Evolutionary conservation across 2,329 filamentous ascomycete species (phyloP).

Genomic region (Fusarium sacchari): DNA sequence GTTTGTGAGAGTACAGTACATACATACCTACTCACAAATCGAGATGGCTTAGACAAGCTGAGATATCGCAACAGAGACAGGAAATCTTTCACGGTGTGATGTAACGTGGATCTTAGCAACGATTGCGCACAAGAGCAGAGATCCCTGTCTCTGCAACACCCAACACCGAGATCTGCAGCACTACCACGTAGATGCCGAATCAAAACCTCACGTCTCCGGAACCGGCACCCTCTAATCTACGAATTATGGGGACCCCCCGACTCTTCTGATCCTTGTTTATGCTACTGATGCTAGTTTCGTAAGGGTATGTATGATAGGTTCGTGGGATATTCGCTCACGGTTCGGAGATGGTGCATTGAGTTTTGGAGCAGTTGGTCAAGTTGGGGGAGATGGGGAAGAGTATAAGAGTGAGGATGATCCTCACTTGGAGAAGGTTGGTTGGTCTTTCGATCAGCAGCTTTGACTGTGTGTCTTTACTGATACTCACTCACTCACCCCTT

Average conservation of each 20-base stretch:
- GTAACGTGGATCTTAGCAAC: background rate
- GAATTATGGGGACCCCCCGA: background rate
- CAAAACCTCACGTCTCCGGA: background rate
- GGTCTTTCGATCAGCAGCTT: background rate
- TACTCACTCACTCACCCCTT: background rate
- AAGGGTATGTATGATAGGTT: conserved; percentile 17
- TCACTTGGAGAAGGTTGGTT: background rate
- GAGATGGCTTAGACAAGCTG: background rate
- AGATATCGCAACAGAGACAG: background rate
- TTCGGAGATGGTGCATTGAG: conserved; percentile 31
- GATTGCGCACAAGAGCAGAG: background rate
- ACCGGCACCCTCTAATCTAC: background rate
- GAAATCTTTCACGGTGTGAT: conserved; percentile 2
- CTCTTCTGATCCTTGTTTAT: background rate
- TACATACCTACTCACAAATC: background rate
- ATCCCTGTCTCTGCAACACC: conserved; percentile 17
- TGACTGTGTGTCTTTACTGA: conserved; percentile 1
- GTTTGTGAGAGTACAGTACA: no score
- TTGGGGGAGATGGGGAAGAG: background rate
- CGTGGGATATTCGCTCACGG: background rate
- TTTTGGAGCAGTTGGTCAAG: conserved; percentile 27
- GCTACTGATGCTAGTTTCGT: background rate
- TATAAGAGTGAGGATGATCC: conserved; percentile 27
- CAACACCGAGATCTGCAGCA: conserved; percentile 27
- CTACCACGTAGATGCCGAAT: conserved; percentile 12